Base-by-base conservation (phyloP, 306 rosid species). In the Cucurbita ficifolia region DNA sequence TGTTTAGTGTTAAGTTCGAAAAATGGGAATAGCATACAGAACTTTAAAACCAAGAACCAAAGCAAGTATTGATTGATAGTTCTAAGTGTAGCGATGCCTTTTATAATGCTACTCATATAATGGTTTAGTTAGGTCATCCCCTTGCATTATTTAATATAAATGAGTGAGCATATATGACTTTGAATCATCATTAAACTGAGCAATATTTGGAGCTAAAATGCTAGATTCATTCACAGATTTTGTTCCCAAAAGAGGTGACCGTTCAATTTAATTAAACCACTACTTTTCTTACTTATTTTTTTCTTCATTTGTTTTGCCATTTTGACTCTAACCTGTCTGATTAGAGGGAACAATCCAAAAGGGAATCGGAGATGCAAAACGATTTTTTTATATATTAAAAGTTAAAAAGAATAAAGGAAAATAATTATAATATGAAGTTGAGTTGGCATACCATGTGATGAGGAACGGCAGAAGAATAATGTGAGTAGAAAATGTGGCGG, bases 401-500 rank as follows among this genome's bases (percentile, higher is more conserved):
- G 8, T 48, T 10, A 48, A 13, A 48, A 48, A 46, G 10, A 22
- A 22, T 0, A 22, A 61, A 36, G n/a, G 39, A 29, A 10, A 79
- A 35, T 33, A 68, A 40, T 7, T 10, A 21, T 2, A 55, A 21
- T 22, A 69, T 69, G 56, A 11, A 19, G n/a, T 35, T 63, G 52
- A 77, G 74, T 78, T 80, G 86, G 78, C 82, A 83, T 89, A 90
- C 85, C 91, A 84, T 79, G 82, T 86, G 89, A 77, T 46, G 77
- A 39, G 83, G 84, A 79, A 84, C 79, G 58, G 79, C 18, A 17
- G 79, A 69, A 7, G 86, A 61, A 79, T 73, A 45, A 54, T 73
- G 81, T 42, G 81, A 77, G 70, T 75, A 81, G 62, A 76, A 77
- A 51, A 29, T 78, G 48, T 73, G 82, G 29, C 39, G 77, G 13